These are phyloP conservation scores for Mucor plumbeus DNA, from an alignment of 371 early-diverging fungal species.

Conservation along the genomic window DNA sequence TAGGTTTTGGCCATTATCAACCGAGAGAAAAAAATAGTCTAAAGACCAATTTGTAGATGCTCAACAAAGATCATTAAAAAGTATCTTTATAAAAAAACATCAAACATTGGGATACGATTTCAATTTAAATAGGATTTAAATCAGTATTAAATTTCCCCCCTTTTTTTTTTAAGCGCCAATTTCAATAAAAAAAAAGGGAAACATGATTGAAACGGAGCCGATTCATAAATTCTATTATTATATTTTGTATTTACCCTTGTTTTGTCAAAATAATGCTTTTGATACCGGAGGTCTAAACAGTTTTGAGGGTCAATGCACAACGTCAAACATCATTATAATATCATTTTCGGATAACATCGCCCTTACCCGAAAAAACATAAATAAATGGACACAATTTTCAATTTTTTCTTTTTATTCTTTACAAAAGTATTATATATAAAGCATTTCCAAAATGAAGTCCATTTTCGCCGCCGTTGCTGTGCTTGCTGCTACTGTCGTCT, in stretches of 20 bases:
- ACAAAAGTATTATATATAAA: background rate
- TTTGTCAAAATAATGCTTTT: background rate
- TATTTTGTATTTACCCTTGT: background rate
- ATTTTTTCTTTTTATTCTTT: constrained; percentile 1
- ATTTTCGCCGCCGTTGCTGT: constrained; percentile 36
- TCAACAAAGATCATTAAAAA: background rate
- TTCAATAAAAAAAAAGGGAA: background rate
- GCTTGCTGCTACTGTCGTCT: constrained; percentile 33
- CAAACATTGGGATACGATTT: background rate
- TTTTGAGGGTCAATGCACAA: constrained; percentile 9
- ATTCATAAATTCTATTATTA: background rate
- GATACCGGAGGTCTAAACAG: background rate
- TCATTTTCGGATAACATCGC: background rate
- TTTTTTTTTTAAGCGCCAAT: background rate
- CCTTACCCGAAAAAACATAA: background rate
- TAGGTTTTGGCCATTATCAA: background rate
- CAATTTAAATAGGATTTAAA: too few relatives aligned
- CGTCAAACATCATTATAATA: background rate
- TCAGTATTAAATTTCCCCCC: background rate
- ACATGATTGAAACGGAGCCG: background rate
- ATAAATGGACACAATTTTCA: background rate
- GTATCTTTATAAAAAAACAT: too few relatives aligned
- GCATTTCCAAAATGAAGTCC: constrained; percentile 24
- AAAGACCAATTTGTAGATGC: background rate
- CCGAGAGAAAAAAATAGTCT: background rate